A percentile compares a stretch with the other conserved stretches of the same genome.
Conservation (phyloP, 1,284 basidiomycete genomes). For the Leucoagaricus sp. region DNA sequence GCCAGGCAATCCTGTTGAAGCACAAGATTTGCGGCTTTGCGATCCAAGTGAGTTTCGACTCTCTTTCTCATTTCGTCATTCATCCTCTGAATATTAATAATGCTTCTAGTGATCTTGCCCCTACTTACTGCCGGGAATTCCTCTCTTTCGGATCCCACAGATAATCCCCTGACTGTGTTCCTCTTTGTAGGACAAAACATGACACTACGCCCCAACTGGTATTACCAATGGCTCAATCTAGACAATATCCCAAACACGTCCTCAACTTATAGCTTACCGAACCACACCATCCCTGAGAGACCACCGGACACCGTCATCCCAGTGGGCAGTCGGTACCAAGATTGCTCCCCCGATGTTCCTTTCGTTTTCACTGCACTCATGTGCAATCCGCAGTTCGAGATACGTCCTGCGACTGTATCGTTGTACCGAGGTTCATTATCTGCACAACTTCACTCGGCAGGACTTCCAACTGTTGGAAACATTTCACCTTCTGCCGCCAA, state of each 20-base stretch:
- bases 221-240: constrained; percentile 4
- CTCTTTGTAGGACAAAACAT: not conserved
- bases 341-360: not conserved
- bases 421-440: not conserved
- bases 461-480: not conserved
- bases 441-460: not conserved
- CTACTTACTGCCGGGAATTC: not conserved
- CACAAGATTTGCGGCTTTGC: not conserved
- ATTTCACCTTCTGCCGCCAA: not conserved
- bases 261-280: not conserved
- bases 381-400: not conserved
- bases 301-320: too few relatives aligned
- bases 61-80: too few relatives aligned
- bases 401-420: not conserved
- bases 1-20: not conserved
- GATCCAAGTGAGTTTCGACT: not conserved
- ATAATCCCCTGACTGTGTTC: not conserved
- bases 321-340: not conserved
- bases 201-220: not conserved
- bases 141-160: not conserved
- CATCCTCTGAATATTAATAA: too few relatives aligned
- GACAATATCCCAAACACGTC: not conserved
- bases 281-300: not conserved
- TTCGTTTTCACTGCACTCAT: not conserved
- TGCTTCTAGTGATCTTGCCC: not conserved